phyloP scores from a whole-genome alignment of 805 yeast species.

The Metschnikowia vanudenii region DNA sequence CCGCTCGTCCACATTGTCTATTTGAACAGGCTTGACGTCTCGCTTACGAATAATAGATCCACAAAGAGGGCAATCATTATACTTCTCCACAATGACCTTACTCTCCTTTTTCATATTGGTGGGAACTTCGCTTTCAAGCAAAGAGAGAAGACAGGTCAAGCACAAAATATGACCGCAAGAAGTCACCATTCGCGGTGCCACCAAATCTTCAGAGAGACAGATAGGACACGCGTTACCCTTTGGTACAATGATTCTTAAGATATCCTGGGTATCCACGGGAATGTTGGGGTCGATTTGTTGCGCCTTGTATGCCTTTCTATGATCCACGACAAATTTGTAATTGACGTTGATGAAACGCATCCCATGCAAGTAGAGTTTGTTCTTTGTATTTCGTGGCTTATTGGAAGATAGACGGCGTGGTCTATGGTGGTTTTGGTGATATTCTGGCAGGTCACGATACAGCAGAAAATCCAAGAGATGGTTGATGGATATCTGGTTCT shows the following conservation, averaged over 20 bases:
- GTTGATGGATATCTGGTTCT: conserved; percentile 47
- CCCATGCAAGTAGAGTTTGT: conserved; percentile 53
- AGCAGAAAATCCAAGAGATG: conserved; percentile 61
- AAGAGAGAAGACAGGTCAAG: conserved; percentile 71
- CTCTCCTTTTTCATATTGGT: conserved; percentile 35
- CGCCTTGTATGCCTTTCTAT: conserved; percentile 50
- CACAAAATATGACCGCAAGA: conserved; percentile 94
- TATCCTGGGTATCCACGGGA: conserved; percentile 58
- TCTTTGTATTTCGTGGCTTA: conserved; percentile 13
- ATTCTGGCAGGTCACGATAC: conserved; percentile 40
- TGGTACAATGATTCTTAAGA: conserved; percentile 73
- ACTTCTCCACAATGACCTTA: conserved; percentile 41
- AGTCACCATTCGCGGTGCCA: conserved; percentile 89
- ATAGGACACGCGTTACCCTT: conserved; percentile 85
- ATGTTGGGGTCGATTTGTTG: conserved; percentile 73
- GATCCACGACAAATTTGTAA: conserved; percentile 79
- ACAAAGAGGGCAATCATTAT: conserved; percentile 82
- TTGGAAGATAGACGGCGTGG: conserved; percentile 9
- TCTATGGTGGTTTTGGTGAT: conserved; percentile 22
- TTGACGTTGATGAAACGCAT: conserved; percentile 76
- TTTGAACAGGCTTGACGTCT: conserved; percentile 64
- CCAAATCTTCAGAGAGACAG: conserved; percentile 77
- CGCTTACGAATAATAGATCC: conserved; percentile 50
- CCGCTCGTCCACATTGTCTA: conserved; percentile 47
- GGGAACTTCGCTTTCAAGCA: conserved; percentile 56